Evolutionary conservation across 495 filamentous ascomycete species (phyloP).

Genomic region (Niebla homalea): DNA sequence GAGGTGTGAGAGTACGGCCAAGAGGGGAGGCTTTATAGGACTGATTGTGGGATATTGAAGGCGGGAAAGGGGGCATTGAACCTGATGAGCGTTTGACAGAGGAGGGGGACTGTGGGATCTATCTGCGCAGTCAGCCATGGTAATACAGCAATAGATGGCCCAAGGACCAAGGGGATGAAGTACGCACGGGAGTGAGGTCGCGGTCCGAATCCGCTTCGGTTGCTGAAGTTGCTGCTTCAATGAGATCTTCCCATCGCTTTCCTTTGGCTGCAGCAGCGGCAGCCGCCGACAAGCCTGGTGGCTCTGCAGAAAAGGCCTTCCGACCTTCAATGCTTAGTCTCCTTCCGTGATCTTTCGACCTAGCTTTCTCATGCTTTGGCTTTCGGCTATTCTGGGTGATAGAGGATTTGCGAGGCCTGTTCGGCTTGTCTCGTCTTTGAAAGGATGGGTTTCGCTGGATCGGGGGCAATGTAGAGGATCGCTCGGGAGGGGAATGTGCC

Average conservation of each 20-base stretch:
- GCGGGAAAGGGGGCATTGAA: conserved; percentile 62
- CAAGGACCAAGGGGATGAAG: neutral
- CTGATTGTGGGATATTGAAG: conserved; percentile 44
- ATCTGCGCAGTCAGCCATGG: conserved; percentile 5
- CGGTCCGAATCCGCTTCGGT: conserved; percentile 79
- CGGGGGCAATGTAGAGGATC: conserved; percentile 74
- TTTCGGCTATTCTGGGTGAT: conserved; percentile 60
- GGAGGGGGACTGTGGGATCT: conserved; percentile 57
- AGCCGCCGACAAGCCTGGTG: conserved; percentile 27
- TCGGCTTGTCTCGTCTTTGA: conserved; percentile 49
- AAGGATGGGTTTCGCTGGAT: conserved; percentile 24
- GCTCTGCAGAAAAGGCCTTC: conserved; percentile 76
- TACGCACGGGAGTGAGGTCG: conserved; percentile 66
- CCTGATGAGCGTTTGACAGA: conserved; percentile 44
- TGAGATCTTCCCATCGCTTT: conserved; percentile 87
- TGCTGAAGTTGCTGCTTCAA: conserved; percentile 80
- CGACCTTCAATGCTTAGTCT: conserved; percentile 60
- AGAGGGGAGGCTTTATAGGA: conserved; percentile 77
- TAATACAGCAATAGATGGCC: neutral
- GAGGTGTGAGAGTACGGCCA: conserved; percentile 70
- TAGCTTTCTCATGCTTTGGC: conserved; percentile 62
- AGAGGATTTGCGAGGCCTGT: conserved; percentile 69
- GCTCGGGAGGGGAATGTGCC: conserved; percentile 66
- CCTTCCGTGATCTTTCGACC: conserved; percentile 53
- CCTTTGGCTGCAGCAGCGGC: conserved; percentile 56